phyloP scores from a whole-genome alignment of 192 early-diverging fungal genomes.

The Chytriomyces sp. region DNA sequence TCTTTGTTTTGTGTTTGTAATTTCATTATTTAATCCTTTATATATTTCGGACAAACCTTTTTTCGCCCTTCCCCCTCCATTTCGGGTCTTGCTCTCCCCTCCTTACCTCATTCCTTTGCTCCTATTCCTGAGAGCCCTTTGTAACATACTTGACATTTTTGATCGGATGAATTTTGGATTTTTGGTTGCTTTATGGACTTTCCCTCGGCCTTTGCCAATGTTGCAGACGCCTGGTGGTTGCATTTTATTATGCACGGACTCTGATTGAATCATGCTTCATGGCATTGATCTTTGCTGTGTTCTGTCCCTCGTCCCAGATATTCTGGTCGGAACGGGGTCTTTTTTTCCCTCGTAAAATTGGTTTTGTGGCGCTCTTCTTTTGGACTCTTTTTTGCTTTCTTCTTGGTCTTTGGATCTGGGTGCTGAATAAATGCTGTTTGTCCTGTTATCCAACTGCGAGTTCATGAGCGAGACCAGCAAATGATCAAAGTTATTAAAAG shows the following conservation, averaged over 20 bases:
- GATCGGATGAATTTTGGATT: background rate
- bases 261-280: background rate
- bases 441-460: no score
- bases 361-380: background rate
- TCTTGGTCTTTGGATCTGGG: no score
- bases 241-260: background rate
- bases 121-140: no score
- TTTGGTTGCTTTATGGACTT: constrained; percentile 25
- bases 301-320: background rate
- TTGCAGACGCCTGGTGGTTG: background rate
- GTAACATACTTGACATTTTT: background rate
- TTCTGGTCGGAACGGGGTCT: background rate
- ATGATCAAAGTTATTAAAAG: no score
- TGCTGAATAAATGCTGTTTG: no score
- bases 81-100: background rate
- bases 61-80: background rate
- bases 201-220: background rate
- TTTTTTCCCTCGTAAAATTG: background rate
- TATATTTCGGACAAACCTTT: background rate
- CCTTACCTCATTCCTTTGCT: background rate
- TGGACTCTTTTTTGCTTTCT: no score
- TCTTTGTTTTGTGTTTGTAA: background rate
- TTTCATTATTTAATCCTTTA: no score
- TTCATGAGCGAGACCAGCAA: no score
- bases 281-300: background rate